These are phyloP conservation scores for Primulina eburnea DNA, from an alignment of 257 asterid genomes.

Conservation along the genomic window DNA sequence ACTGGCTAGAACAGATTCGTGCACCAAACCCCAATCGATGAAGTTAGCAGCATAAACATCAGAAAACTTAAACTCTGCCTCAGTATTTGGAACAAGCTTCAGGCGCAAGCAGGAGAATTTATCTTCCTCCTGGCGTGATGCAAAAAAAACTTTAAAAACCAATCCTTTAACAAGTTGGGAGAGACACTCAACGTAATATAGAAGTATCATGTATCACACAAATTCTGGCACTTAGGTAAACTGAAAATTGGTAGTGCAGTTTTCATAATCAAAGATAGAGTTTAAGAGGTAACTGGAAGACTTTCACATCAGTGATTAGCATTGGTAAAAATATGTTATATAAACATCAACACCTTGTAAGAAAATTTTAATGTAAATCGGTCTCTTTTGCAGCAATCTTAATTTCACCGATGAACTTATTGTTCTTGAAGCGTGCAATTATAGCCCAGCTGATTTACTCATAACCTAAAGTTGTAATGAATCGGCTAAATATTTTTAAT, in stretches of 20 bases:
- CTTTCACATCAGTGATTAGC: not conserved
- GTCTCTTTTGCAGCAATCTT: constrained; percentile 4
- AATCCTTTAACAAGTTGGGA: constrained; percentile 10
- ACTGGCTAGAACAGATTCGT: constrained; percentile 39
- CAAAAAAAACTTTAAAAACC: constrained; percentile 8
- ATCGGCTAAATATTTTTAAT: not conserved
- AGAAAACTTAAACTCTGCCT: constrained; percentile 45
- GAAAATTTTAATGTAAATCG: not conserved
- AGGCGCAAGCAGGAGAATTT: constrained; percentile 52
- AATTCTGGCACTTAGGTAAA: not conserved
- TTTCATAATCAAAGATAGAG: not conserved
- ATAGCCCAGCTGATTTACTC: not conserved
- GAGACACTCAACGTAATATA: constrained; percentile 5
- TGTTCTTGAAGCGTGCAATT: constrained; percentile 9
- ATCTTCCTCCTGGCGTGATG: constrained; percentile 45
- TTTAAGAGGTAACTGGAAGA: not conserved
- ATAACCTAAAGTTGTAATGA: not conserved
- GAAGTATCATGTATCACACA: constrained; percentile 1
- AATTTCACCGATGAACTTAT: not conserved
- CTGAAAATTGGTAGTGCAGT: not conserved
- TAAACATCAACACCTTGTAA: constrained; percentile 2
- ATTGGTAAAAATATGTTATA: not conserved
- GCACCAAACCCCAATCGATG: constrained; percentile 55
- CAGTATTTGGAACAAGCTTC: constrained; percentile 37
- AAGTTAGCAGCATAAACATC: constrained; percentile 71